Conservation (phyloP, 176 grass and related monocot species). For the Oryza brachyantha region DNA sequence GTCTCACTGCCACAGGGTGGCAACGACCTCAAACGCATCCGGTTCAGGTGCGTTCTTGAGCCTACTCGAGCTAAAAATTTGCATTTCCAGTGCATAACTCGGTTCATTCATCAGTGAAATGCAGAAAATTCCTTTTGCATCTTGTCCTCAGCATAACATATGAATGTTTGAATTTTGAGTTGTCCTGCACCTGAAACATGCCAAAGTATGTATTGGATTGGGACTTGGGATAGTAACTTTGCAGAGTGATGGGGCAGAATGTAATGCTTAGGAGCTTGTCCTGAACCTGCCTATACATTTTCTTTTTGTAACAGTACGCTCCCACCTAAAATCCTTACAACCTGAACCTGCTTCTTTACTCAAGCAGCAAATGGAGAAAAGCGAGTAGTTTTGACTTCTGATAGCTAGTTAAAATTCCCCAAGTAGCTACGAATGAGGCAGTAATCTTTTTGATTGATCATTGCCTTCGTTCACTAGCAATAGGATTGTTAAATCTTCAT, state of each 20-base stretch:
- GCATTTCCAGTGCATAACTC: background rate
- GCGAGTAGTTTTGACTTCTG: background rate
- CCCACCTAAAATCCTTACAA: too few relatives aligned
- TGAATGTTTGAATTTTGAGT: constrained; percentile 1
- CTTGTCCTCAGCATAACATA: background rate
- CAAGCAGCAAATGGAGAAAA: background rate
- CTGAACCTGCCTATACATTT: constrained; percentile 21
- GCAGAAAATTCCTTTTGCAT: background rate
- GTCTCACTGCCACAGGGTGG: constrained; percentile 78
- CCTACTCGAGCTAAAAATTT: background rate
- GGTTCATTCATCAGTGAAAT: too few relatives aligned
- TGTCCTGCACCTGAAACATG: background rate
- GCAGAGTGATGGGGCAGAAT: background rate
- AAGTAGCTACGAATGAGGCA: background rate
- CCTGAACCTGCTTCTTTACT: background rate
- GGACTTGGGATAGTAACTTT: background rate
- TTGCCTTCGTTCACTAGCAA: background rate
- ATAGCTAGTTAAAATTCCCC: background rate
- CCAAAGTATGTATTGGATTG: background rate
- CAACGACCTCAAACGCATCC: constrained; percentile 91
- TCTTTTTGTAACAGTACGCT: background rate
- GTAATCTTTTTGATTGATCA: background rate
- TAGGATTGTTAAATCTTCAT: background rate
- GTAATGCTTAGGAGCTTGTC: background rate
- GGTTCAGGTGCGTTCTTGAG: constrained; percentile 71